Conservation (phyloP, 2,329 filamentous ascomycete genomes). For the Microdochium trichocladiopsis region DNA sequence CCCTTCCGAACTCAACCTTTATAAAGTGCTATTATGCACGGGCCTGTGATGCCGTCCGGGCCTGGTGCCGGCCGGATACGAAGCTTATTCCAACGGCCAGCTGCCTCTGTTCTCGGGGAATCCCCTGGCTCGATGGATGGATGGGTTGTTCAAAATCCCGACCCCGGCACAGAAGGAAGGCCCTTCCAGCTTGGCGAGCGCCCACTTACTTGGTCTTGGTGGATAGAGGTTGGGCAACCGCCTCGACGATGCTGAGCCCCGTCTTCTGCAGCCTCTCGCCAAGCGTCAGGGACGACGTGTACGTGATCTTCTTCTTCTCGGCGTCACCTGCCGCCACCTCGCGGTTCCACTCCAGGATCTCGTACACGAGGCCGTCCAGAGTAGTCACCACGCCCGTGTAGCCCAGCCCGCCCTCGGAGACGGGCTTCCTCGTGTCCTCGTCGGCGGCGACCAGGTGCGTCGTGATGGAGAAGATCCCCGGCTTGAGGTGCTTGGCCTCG, state of each 20-base stretch:
- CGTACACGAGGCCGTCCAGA: conserved; percentile 29
- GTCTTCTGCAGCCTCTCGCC: conserved; percentile 28
- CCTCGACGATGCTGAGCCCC: conserved; percentile 1
- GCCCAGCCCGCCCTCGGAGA: conserved; percentile 28
- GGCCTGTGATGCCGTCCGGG: too few species aligned
- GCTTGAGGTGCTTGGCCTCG: conserved; percentile 27
- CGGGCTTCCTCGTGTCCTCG: conserved; percentile 18
- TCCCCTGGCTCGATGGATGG: too few species aligned
- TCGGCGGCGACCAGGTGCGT: conserved; percentile 30
- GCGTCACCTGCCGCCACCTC: conserved; percentile 18
- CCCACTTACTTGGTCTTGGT: background rate
- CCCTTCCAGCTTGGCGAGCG: too few species aligned
- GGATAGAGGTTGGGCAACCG: background rate
- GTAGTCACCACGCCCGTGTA: conserved; percentile 29
- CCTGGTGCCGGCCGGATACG: too few species aligned
- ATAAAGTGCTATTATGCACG: too few species aligned
- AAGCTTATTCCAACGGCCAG: too few species aligned
- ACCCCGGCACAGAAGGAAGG: too few species aligned
- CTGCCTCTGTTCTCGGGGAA: too few species aligned
- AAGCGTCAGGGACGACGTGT: conserved; percentile 28
- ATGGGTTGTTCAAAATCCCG: too few species aligned
- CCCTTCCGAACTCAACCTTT: too few species aligned
- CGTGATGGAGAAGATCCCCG: conserved; percentile 30
- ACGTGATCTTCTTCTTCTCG: conserved; percentile 18
- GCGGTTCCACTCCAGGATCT: conserved; percentile 33